phyloP scores from a whole-genome alignment of 495 filamentous ascomycete species.

The Amorphotheca resinae region DNA sequence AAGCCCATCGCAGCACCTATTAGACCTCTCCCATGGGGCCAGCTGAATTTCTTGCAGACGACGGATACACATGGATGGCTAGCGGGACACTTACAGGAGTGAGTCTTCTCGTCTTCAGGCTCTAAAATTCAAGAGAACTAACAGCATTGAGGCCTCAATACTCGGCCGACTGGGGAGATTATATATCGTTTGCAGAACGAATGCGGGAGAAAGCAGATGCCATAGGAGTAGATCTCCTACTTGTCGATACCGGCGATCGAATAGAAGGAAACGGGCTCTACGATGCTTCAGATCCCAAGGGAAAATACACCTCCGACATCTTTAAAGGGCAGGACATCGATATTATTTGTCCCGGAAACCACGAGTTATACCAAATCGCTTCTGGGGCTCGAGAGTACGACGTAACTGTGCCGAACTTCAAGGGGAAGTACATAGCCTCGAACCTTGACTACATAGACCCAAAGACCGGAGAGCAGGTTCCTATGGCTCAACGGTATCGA shows the following conservation, averaged over 20 bases:
- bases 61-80: conserved; percentile 96
- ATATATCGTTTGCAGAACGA: conserved; percentile 80
- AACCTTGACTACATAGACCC: conserved; percentile 84
- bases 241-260: conserved; percentile 89
- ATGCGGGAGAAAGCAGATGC: conserved; percentile 67
- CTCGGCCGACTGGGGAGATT: conserved; percentile 95
- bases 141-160: conserved; percentile 53
- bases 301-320: conserved; percentile 77
- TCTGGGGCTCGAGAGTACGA: conserved; percentile 67
- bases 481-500: conserved; percentile 69
- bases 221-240: conserved; percentile 66
- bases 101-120: conserved; percentile 14
- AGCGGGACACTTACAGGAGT: conserved; percentile 86
- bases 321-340: conserved; percentile 73
- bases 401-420: conserved; percentile 66
- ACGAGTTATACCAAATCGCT: conserved; percentile 78
- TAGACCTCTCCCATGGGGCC: conserved; percentile 74
- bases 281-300: conserved; percentile 78
- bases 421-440: conserved; percentile 66
- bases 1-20: conserved; percentile 69
- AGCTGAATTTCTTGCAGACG: conserved; percentile 89
- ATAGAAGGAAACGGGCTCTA: conserved; percentile 96
- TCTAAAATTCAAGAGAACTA: not conserved
- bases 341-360: conserved; percentile 80
- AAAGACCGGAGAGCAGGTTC: conserved; percentile 50